phyloP scores from a whole-genome alignment of 2,329 filamentous ascomycete genomes.

The Fusarium luffae region DNA sequence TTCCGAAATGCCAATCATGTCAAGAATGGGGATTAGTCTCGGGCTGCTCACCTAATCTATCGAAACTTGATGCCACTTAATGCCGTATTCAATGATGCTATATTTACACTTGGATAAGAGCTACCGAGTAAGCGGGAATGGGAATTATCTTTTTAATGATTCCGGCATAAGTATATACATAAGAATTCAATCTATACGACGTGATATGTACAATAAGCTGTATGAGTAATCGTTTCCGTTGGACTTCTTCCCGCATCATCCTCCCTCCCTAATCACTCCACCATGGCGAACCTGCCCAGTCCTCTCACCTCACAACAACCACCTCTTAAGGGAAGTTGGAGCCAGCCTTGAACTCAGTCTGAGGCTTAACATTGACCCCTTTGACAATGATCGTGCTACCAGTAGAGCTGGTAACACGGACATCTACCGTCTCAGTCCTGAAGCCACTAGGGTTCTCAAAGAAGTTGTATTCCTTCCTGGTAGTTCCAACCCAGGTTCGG shows the following conservation, averaged over 20 bases:
- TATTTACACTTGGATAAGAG: accelerated
- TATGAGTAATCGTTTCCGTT: not conserved
- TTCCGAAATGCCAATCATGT: not conserved
- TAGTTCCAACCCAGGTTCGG: conserved; percentile 65
- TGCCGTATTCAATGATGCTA: not conserved
- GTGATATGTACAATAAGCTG: not conserved
- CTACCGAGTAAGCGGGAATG: not conserved
- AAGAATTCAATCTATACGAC: not conserved
- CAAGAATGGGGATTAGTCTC: not conserved
- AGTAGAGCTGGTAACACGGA: conserved; percentile 65
- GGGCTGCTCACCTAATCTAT: not conserved
- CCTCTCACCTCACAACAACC: too few relatives aligned
- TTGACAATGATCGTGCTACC: conserved; percentile 64
- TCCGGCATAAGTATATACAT: not conserved
- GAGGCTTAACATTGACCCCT: conserved; percentile 56
- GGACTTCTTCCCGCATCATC: not conserved
- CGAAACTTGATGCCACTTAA: not conserved
- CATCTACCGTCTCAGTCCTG: conserved; percentile 63
- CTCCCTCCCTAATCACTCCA: not conserved
- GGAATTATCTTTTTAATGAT: not conserved
- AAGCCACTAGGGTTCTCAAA: conserved; percentile 70
- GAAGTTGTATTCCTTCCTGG: conserved; percentile 67
- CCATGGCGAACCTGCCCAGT: too few relatives aligned
- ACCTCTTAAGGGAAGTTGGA: conserved; percentile 47
- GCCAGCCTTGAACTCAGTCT: conserved; percentile 44